Base-by-base conservation (phyloP, 1,284 basidiomycete genomes). In the Ustilago xerochloae region DNA sequence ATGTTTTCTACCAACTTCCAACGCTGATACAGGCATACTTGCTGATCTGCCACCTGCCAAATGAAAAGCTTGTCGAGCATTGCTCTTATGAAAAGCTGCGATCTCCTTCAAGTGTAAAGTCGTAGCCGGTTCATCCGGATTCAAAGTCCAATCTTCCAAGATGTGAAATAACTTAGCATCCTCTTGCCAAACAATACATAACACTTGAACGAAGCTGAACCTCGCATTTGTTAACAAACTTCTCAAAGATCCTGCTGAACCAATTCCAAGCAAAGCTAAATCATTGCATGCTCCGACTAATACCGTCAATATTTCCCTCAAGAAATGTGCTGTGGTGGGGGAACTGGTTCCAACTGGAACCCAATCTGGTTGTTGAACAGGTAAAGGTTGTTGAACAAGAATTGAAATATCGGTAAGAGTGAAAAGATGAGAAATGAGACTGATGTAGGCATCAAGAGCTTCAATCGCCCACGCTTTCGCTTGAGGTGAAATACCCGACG, bases 401-500 rank as follows among this genome's bases (percentile, higher is more conserved):
- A 88, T 94, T 90, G 80, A 73, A 39, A 84, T 79, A 18, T 85
- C 83, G 6, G 94, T 96, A 57, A 98, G 87, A 45, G 88, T 88
- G 86, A 99, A 98, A 85, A 95, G 94, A 74, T 93, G 90, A 2
- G 93, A 94, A 29, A 99, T 86, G 9, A 92, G 88, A 4, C 91
- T 89, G 65, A 93, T 91, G 86, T 96, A 99, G 28, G 92, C 88
- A 79, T 92, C 92, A 75, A 97, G 88, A 56, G 97, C 90, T 78
- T 97, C 95, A 16, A 92, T 87, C 0, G 93, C 92, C 94, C 99
- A 97, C 2, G 90, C 90, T 24, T 90, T 89, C 81, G 92, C 93
- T 84, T 97, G 93, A 0, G 90, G 88, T 1, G 93, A 89, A 64
- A 93, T 93, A 33, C 93, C 93, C 35, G 93, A n/a, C n/a, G n/a